Base-by-base conservation (phyloP, 805 yeast species). In the Candida arabinofermentans region DNA sequence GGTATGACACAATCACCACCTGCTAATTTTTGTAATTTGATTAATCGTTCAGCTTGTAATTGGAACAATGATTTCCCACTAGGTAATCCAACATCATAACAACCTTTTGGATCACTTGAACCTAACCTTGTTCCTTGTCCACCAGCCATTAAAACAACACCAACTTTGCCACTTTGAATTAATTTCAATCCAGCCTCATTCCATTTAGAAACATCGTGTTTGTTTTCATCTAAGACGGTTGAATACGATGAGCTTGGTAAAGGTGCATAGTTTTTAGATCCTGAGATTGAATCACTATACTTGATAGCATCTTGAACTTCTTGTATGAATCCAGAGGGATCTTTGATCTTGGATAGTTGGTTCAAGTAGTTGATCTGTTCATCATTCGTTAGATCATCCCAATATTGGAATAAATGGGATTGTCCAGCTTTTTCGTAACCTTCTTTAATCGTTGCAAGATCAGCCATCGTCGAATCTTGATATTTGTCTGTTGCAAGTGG, bases 91-190 rank as follows among this genome's bases (percentile, higher is more conserved):
- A 93, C 82, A 60, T 91, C 78, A 59, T 79, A 93, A 64, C 97
- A 91, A 1, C 99, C 99, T 64, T 93, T 93, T 27, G 99, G 99
- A 21, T 70, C 78, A 4, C 80, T 68, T 1, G 96, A 88, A 1
- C 99, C 99, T 41, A 93, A 71, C 48, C 99, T 74, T 7, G 97
- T 86, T 24, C 99, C 99, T 64, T 93, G 99, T 37, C 99, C 99
- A 42, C 99, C 99, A 10, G 99, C 97, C 86, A 93, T 83, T 39
- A 93, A 70, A 33, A 93, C 71, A 5, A 93, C 91, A 26, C 88
- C 99, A 19, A 91, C 98, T 55, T 84, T 77, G 49, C 83, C 83
- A 12, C 69, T 62, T 14, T 76, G 62, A 40, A 93, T 82, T 24
- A 91, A 85, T 21, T 77, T 67, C 14, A 82, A 62, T 12, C 99